phyloP scores from a whole-genome alignment of 2,329 filamentous ascomycete genomes.

The Botryosphaeria dothidea region DNA sequence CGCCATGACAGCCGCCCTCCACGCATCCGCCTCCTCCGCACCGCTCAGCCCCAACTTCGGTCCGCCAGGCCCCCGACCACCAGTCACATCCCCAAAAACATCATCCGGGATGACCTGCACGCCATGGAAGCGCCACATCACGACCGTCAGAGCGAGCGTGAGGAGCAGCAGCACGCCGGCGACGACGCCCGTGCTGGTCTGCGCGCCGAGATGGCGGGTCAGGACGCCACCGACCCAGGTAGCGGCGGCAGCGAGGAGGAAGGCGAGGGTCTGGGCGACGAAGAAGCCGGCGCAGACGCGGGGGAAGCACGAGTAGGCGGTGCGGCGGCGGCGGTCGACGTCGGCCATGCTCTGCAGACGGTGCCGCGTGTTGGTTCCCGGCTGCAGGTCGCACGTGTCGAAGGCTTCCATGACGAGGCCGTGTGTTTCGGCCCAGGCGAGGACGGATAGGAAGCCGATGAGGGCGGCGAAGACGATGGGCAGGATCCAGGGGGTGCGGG shows the following conservation, averaged over 20 bases:
- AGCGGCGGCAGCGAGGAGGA: conserved; percentile 67
- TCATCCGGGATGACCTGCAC: conserved; percentile 70
- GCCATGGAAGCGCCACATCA: conserved; percentile 65
- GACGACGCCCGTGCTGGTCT: conserved; percentile 67
- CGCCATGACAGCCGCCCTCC: conserved; percentile 50
- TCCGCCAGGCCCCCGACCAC: conserved; percentile 16
- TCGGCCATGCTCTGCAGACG: conserved; percentile 48
- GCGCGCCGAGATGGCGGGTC: conserved; percentile 66
- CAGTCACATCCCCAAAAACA: conserved; percentile 41
- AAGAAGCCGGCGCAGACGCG: conserved; percentile 72
- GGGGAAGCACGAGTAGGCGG: conserved; percentile 76
- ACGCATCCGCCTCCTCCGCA: conserved; percentile 56
- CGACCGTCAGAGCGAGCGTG: conserved; percentile 62
- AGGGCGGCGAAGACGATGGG: conserved; percentile 67
- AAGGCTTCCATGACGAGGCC: conserved; percentile 79
- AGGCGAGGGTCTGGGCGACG: conserved; percentile 68
- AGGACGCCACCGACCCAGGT: conserved; percentile 69
- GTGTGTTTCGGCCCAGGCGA: conserved; percentile 75
- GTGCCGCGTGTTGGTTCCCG: conserved; percentile 62
- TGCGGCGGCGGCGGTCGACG: conserved; percentile 51
- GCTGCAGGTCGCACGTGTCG: conserved; percentile 77
- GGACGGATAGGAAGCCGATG: conserved; percentile 69
- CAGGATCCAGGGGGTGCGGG: conserved; percentile 59
- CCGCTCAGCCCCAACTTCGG: conserved; percentile 32
- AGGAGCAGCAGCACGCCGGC: conserved; percentile 67